phyloP scores from a whole-genome alignment of 805 yeast species.

The Candida dendrica region DNA sequence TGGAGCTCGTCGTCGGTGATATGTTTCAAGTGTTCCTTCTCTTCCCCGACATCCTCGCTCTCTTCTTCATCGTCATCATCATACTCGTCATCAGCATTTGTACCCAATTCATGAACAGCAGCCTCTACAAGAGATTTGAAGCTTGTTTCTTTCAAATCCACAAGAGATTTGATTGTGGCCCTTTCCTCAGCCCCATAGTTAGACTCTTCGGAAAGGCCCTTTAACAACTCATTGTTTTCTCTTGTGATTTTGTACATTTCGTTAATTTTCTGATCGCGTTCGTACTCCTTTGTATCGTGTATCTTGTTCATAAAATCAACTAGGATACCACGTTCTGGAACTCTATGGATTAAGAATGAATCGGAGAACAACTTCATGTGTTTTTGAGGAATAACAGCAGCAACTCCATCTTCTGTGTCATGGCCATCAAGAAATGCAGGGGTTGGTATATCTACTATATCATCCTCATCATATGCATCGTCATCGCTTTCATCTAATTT shows the following conservation, averaged over 20 bases:
- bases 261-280: constrained; percentile 25
- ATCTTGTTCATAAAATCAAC: constrained; percentile 61
- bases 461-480: constrained; percentile 20
- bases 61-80: no score
- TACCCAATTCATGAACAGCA: constrained; percentile 23
- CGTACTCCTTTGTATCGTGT: constrained; percentile 24
- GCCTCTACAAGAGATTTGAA: constrained; percentile 41
- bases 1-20: constrained; percentile 31
- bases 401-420: constrained; percentile 27
- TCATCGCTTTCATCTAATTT: constrained; percentile 28
- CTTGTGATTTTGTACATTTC: constrained; percentile 26
- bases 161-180: constrained; percentile 25
- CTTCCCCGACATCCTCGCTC: constrained; percentile 9
- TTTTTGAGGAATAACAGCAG: constrained; percentile 23
- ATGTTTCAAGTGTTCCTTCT: not conserved
- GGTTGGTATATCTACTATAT: constrained; percentile 23
- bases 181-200: constrained; percentile 21
- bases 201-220: constrained; percentile 20
- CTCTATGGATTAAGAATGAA: constrained; percentile 46
- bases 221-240: constrained; percentile 29
- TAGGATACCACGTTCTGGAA: constrained; percentile 63
- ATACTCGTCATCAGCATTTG: no score
- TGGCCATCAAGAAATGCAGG: constrained; percentile 29
- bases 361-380: constrained; percentile 20
- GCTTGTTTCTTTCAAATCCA: constrained; percentile 30